Base-by-base conservation (phyloP, 352 stramenopile species). In the Phytopythium aichiense region DNA sequence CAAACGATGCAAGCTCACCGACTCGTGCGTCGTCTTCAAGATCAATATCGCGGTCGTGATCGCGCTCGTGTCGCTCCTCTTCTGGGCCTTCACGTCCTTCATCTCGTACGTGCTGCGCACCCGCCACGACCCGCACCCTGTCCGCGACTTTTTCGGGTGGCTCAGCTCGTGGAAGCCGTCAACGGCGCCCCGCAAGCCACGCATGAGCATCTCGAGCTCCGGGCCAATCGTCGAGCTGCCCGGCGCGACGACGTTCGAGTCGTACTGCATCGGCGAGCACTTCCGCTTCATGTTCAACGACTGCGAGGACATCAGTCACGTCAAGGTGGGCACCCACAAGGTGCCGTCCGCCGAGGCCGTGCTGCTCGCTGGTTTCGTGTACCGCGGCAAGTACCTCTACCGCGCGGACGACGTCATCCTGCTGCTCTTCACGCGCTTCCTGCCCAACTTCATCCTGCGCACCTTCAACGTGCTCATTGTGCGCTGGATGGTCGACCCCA, bases 1-100 rank as follows among this genome's bases (percentile, higher is more conserved):
- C 48, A 69, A 74, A 58, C 60, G 63, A 46, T 74, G 68, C 55
- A 64, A 61, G 3, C 45, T 74, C 20, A 61, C 60, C 46, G 65
- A 72, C 45, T 72, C 68, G 48, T 74, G 68, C 31, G 63, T 74
- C 54, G 60, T 69, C 23, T 60, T 60, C 55, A 52, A 51, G 25
- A 40, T 60, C 23, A 60, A 60, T 11, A 51, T 60, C 25, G 55
- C 40, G 16, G 4, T 60, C 7, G 66, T 73, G 62, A 73, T 68
- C 30, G 43, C 63, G 33, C 58, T 66, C 18, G 38, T 52, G 1
- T 51, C 38, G 25, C 38, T 60, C 2, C 11, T 43, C 42, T 52
- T 52, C 38, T 60, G 66, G 69, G 69, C 66, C 28, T 7, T 49
- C 5, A 71, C 69, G n/a, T 61, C 66, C 5, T 58, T 62, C 11